Base-by-base conservation (phyloP, 805 yeast genomes). In the Cyberlindnera suaveolens region DNA sequence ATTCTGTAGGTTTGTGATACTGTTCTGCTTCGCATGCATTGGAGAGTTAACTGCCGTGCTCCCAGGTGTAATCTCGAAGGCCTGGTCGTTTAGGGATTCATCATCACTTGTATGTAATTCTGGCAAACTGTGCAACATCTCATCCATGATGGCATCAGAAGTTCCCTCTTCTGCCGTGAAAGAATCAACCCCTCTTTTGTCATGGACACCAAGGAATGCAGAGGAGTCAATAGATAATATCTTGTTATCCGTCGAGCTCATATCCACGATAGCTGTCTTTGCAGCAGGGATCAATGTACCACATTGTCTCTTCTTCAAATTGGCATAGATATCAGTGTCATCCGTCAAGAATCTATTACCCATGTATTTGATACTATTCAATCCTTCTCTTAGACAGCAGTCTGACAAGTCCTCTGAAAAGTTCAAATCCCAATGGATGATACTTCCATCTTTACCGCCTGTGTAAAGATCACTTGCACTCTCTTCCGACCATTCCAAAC, bases 401-500 rank as follows among this genome's bases (percentile, higher is more conserved):
- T 61, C 51, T 1, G 35, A 62, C 15, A 63, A 54, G 8, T 71
- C 60, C 39, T 52, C 54, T 16, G 23, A 20, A 31, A 57, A 48
- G 42, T 56, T 44, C 31, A 83, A 62, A 56, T 83, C 90, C 91
- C 91, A 84, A 23, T 80, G 72, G 36, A 86, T 67, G 5, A 82
- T 70, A 34, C 78, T 75, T 34, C 83, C 68, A 54, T 83, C 90
- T n/a, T 65, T 60, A 4, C 82, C 73, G 6, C 87, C 85, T 0
- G 86, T 74, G 20, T 78, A 72, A 30, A 84, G 59, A 52, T 78
- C 77, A 37, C 64, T 63, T 5, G 78, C 77, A 34, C 61, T 51
- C 23, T 65, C 63, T 41, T 68, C 67, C 3, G 70, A 58, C 91
- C 93, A 86, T 47, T 78, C 76, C 32, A 86, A 52, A 18, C 78